Percentiles rank a stretch among this genome's conserved stretches.
phyloP scores from a whole-genome alignment of 2,329 filamentous ascomycete species.

The Emericellopsis atlantica region DNA sequence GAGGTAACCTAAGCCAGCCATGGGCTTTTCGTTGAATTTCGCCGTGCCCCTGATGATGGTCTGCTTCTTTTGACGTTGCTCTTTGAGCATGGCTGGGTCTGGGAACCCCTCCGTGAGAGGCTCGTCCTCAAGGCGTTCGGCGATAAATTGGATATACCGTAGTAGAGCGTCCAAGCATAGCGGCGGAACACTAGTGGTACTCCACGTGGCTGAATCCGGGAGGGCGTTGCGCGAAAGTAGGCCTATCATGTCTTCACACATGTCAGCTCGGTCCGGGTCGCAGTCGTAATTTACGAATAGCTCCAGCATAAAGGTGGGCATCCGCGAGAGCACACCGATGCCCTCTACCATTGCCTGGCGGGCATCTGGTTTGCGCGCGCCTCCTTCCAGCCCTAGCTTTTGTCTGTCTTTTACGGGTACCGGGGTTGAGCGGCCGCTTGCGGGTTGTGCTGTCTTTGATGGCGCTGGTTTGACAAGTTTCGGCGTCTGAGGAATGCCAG shows the following conservation, averaged over 20 bases:
- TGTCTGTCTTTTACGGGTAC: conserved; percentile 87
- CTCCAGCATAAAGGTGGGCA: conserved; percentile 90
- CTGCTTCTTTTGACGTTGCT: conserved; percentile 70
- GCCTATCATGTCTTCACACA: conserved; percentile 93
- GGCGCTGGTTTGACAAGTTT: conserved; percentile 70
- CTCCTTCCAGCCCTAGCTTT: conserved; percentile 84
- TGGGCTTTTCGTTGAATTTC: conserved; percentile 94
- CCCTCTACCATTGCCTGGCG: conserved; percentile 98
- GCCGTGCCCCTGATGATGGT: conserved; percentile 76
- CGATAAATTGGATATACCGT: conserved; percentile 83
- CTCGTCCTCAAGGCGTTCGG: conserved; percentile 67
- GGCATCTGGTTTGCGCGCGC: conserved; percentile 83
- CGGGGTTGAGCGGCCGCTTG: conserved; percentile 77
- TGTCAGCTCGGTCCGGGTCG: conserved; percentile 77
- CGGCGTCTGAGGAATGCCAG: conserved; percentile 83
- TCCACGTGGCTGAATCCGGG: conserved; percentile 96
- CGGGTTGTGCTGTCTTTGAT: conserved; percentile 40
- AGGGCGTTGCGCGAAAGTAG: conserved; percentile 87
- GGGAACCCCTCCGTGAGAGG: conserved; percentile 54
- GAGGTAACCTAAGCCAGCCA: conserved; percentile 75
- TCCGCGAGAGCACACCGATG: conserved; percentile 79
- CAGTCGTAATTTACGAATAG: conserved; percentile 98
- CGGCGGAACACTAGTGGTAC: conserved; percentile 93
- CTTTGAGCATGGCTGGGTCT: conserved; percentile 48
- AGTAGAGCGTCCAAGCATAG: conserved; percentile 86